Conservation (phyloP, 306 rosid genomes). For the Lithocarpus polystachyus region DNA sequence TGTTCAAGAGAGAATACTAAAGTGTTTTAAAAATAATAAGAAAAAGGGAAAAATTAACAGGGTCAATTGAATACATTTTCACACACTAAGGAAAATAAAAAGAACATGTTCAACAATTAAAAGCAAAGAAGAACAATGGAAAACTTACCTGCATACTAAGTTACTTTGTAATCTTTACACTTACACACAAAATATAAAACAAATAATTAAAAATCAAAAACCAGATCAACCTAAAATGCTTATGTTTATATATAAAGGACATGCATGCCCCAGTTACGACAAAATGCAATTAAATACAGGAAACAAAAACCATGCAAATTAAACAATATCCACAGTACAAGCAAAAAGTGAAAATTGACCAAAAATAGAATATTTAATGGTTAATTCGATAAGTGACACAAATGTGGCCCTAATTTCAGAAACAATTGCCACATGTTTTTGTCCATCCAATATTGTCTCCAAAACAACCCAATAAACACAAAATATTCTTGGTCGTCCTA, state of each 20-base stretch:
- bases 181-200: neutral
- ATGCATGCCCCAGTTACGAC: neutral
- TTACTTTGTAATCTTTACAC: slow-evolving; percentile 3
- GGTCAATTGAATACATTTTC: neutral
- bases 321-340: neutral
- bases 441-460: neutral
- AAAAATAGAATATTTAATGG: neutral
- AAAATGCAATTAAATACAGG: neutral
- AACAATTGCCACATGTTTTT: neutral
- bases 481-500: neutral
- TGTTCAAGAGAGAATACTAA: neutral
- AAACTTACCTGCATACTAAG: slow-evolving; percentile 4
- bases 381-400: neutral
- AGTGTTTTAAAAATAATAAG: neutral
- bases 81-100: slow-evolving; percentile 15
- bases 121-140: slow-evolving; percentile 13
- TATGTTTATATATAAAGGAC: neutral
- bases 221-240: slow-evolving; percentile 2
- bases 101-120: slow-evolving; percentile 12
- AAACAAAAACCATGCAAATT: neutral
- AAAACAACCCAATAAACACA: neutral
- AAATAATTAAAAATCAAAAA: slow-evolving; percentile 10
- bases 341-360: neutral
- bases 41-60: neutral
- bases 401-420: neutral